phyloP scores from a whole-genome alignment of 106 monocot species.

The Dendrobium officinale region DNA sequence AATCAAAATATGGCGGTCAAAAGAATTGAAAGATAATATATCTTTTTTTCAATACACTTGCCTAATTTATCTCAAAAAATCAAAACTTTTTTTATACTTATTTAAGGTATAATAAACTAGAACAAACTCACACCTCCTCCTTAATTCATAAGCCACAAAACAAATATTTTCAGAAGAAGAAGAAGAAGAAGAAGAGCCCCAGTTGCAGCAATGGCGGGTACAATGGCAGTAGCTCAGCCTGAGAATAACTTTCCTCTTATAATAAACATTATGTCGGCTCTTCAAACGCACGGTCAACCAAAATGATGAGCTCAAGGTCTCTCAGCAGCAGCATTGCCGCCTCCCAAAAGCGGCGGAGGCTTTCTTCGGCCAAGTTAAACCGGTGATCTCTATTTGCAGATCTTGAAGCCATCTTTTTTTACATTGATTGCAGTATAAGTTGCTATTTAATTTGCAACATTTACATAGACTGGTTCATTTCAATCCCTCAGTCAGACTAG shows the following conservation, averaged over 20 bases:
- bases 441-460: slow-evolving; percentile 9
- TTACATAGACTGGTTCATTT: slow-evolving; percentile 11
- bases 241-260: slow-evolving; percentile 9
- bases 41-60: no score
- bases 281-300: slow-evolving; percentile 12
- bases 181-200: no score
- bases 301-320: background rate
- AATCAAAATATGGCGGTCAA: no score
- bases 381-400: slow-evolving; percentile 1
- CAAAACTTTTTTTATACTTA: no score
- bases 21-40: no score
- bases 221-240: background rate
- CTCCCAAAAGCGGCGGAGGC: background rate
- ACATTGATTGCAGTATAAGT: slow-evolving; percentile 5
- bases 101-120: no score
- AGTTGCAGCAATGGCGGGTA: background rate
- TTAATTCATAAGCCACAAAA: no score
- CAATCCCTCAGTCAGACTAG: background rate
- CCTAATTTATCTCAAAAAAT: no score
- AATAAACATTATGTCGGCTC: slow-evolving; percentile 13
- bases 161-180: no score
- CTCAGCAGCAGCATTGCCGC: background rate
- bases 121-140: no score
- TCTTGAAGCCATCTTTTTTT: slow-evolving; percentile 7
- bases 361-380: slow-evolving; percentile 1